Percentiles rank a stretch among this genome's conserved stretches.
Evolutionary conservation across 495 filamentous ascomycete genomes (phyloP).

Genomic region (Podospora conica): DNA sequence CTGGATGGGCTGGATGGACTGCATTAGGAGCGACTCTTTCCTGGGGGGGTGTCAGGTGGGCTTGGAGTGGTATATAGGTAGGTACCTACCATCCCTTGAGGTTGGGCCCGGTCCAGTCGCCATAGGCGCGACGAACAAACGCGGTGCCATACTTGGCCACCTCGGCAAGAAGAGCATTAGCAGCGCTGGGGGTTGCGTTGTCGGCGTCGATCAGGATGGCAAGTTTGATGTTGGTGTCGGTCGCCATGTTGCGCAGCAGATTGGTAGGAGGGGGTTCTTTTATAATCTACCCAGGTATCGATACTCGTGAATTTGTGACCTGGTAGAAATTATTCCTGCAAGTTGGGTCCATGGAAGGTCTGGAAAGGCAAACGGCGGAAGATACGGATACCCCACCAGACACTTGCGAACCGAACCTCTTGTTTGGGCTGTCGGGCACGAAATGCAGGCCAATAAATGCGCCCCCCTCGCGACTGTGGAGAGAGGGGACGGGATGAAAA

Average conservation of each 20-base stretch:
- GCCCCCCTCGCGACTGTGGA: no score
- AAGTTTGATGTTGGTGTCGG: conserved; percentile 5
- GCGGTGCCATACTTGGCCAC: conserved; percentile 13
- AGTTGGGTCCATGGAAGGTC: no score
- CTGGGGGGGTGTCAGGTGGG: background rate
- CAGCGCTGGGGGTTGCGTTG: conserved; percentile 3
- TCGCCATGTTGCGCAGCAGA: conserved; percentile 1
- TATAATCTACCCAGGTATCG: no score
- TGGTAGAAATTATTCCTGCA: no score
- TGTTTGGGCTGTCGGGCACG: background rate
- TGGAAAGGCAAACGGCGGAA: no score
- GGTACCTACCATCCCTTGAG: conserved; percentile 11
- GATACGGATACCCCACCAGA: no score
- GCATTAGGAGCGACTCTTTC: conserved; percentile 15
- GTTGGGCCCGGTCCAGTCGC: conserved; percentile 18
- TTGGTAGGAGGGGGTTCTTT: no score
- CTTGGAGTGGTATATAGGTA: background rate
- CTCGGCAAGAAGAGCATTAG: conserved; percentile 6
- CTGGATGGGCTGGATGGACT: conserved; percentile 21
- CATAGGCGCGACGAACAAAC: conserved; percentile 11
- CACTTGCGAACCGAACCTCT: no score
- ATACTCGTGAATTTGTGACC: no score
- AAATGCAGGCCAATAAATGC: background rate
- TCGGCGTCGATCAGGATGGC: conserved; percentile 17
- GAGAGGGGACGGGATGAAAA: no score